Conservation (phyloP, 805 yeast genomes). For the Candida cerambycidarum region DNA sequence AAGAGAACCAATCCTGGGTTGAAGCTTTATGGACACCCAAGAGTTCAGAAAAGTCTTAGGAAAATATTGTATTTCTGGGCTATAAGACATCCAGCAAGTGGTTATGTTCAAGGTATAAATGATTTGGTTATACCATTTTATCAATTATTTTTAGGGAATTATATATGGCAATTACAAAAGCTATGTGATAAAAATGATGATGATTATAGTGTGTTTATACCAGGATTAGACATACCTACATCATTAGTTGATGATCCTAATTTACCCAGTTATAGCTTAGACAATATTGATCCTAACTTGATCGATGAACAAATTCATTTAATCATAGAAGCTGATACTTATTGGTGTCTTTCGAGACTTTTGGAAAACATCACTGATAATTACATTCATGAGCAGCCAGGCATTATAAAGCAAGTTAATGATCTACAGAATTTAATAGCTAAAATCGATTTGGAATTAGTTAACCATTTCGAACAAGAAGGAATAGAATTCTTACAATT, state of each 20-base stretch:
- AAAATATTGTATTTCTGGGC: conserved; percentile 91
- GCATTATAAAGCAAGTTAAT: conserved; percentile 86
- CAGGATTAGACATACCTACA: conserved; percentile 23
- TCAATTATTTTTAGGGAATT: conserved; percentile 77
- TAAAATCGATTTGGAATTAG: conserved; percentile 74
- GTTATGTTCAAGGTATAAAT: conserved; percentile 96
- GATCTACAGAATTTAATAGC: conserved; percentile 75
- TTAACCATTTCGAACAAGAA: conserved; percentile 72
- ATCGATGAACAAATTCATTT: conserved; percentile 61
- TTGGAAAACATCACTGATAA: conserved; percentile 95
- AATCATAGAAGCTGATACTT: conserved; percentile 90
- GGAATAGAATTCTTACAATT: conserved; percentile 94
- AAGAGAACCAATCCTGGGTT: conserved; percentile 91
- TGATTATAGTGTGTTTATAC: conserved; percentile 28
- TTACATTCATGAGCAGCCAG: conserved; percentile 97
- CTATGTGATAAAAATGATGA: conserved; percentile 21
- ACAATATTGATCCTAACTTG: conserved; percentile 58
- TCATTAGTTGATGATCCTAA: conserved; percentile 22
- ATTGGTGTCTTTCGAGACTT: conserved; percentile 92
- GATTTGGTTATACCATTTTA: conserved; percentile 92
- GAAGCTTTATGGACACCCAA: conserved; percentile 62
- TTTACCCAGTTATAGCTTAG: conserved; percentile 28
- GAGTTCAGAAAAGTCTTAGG: conserved; percentile 78
- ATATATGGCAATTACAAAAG: conserved; percentile 47
- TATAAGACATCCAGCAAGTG: conserved; percentile 94